Conservation (phyloP, 768 basidiomycete species). For the Boletellus sp. region DNA sequence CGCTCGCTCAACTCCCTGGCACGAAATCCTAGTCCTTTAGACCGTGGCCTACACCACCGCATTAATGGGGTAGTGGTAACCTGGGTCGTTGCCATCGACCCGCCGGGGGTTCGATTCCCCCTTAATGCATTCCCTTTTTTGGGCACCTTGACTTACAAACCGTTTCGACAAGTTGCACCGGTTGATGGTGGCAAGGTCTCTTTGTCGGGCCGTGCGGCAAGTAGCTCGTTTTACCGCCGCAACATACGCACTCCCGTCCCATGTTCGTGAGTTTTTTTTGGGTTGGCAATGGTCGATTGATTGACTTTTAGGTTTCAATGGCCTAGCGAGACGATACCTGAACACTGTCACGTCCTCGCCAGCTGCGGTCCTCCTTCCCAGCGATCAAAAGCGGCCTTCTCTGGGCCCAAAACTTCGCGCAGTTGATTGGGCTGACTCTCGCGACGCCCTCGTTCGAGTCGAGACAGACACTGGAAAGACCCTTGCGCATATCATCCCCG, state of each 20-base stretch:
- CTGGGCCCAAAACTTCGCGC: neutral
- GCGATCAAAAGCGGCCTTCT: neutral
- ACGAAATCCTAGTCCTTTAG: too few species aligned
- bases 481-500: slow-evolving; percentile 82
- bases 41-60: slow-evolving; percentile 14
- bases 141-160: neutral
- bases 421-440: slow-evolving; percentile 21
- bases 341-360: slow-evolving; percentile 2
- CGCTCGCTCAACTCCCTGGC: too few species aligned
- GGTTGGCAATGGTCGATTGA: neutral
- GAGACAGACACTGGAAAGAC: slow-evolving; percentile 92
- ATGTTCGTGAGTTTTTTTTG: slow-evolving; percentile 16
- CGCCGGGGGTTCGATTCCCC: slow-evolving; percentile 87
- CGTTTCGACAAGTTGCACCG: neutral
- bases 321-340: slow-evolving; percentile 3
- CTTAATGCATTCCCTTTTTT: slow-evolving; percentile 56
- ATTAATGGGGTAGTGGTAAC: slow-evolving; percentile 67
- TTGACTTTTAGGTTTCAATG: slow-evolving; percentile 2
- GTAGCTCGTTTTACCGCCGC: neutral
- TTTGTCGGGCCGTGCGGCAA: neutral
- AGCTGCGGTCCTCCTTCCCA: neutral
- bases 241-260: neutral
- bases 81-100: slow-evolving; percentile 74
- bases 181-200: neutral
- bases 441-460: slow-evolving; percentile 83